phyloP scores from a whole-genome alignment of 1,139 yeast genomes.

The Taphrina flavorubra region DNA sequence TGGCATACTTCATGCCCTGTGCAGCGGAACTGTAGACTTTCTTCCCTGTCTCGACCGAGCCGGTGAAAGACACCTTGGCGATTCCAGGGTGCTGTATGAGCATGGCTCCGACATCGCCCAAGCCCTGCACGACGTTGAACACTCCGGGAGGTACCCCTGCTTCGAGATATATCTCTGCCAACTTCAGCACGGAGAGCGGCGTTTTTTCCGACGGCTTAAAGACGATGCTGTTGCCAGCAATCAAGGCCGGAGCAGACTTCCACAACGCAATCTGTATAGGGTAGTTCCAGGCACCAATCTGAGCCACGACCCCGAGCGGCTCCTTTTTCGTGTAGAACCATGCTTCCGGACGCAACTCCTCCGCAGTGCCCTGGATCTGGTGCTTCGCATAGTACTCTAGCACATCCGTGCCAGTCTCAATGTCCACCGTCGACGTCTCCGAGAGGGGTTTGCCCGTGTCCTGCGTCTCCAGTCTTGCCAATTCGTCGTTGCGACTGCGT shows the following conservation, averaged over 20 bases:
- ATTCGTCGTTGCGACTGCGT: conserved; percentile 18
- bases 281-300: conserved; percentile 87
- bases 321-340: conserved; percentile 69
- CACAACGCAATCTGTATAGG: conserved; percentile 83
- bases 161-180: conserved; percentile 65
- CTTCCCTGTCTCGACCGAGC: conserved; percentile 82
- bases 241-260: conserved; percentile 85
- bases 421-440: conserved; percentile 20
- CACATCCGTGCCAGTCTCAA: conserved; percentile 28
- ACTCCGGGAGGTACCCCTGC: conserved; percentile 84
- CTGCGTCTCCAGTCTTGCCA: conserved; percentile 26
- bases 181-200: conserved; percentile 75
- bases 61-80: conserved; percentile 82
- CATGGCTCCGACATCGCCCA: conserved; percentile 78
- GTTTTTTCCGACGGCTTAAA: conserved; percentile 83
- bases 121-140: conserved; percentile 74
- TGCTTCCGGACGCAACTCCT: conserved; percentile 26
- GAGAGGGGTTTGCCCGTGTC: conserved; percentile 30
- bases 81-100: conserved; percentile 69
- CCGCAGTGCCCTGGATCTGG: conserved; percentile 22
- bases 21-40: conserved; percentile 73
- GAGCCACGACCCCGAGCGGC: conserved; percentile 82
- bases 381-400: conserved; percentile 28
- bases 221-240: conserved; percentile 79
- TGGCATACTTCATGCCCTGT: conserved; percentile 74